These are phyloP conservation scores for Gorgonomyces haynaldii DNA, from an alignment of 192 early-diverging fungal species.

Conservation along the genomic window DNA sequence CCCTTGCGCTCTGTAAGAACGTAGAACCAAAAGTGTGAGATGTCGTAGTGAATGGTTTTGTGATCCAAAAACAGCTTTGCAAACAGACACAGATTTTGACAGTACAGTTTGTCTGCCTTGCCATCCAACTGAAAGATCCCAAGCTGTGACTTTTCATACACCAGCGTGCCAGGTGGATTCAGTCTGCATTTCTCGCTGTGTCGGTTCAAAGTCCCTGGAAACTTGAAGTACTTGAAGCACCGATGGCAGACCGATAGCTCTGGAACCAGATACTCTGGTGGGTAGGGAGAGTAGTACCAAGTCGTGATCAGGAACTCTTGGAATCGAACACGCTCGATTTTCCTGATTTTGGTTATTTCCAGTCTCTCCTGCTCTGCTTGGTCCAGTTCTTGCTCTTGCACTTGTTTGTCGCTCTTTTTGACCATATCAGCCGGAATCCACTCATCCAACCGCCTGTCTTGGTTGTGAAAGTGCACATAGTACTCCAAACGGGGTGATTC, in stretches of 20 bases:
- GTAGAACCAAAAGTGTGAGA: slow-evolving; percentile 83
- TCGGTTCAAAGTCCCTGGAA: slow-evolving; percentile 39
- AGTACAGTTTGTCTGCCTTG: slow-evolving; percentile 67
- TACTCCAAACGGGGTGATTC: too few relatives aligned
- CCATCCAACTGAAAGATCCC: slow-evolving; percentile 81
- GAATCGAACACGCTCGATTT: slow-evolving; percentile 36
- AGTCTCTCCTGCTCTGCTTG: not conserved
- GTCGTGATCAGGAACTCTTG: slow-evolving; percentile 66
- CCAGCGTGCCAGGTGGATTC: slow-evolving; percentile 54
- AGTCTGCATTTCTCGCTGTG: slow-evolving; percentile 41
- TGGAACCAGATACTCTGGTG: slow-evolving; percentile 51
- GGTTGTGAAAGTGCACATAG: too few relatives aligned
- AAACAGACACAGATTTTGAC: slow-evolving; percentile 80
- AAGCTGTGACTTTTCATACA: slow-evolving; percentile 57
- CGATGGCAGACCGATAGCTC: slow-evolving; percentile 69
- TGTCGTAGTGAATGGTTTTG: slow-evolving; percentile 86
- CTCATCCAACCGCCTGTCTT: too few relatives aligned
- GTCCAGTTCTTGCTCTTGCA: not conserved
- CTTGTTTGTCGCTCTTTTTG: too few relatives aligned
- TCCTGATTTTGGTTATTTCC: slow-evolving; percentile 7
- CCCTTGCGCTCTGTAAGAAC: slow-evolving; percentile 41
- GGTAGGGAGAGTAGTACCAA: slow-evolving; percentile 87
- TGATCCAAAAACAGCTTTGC: slow-evolving; percentile 88
- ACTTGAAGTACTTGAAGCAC: slow-evolving; percentile 79
- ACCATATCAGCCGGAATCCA: too few relatives aligned